phyloP scores from a whole-genome alignment of 1,284 basidiomycete species.

The Limonomyces culmigenus region DNA sequence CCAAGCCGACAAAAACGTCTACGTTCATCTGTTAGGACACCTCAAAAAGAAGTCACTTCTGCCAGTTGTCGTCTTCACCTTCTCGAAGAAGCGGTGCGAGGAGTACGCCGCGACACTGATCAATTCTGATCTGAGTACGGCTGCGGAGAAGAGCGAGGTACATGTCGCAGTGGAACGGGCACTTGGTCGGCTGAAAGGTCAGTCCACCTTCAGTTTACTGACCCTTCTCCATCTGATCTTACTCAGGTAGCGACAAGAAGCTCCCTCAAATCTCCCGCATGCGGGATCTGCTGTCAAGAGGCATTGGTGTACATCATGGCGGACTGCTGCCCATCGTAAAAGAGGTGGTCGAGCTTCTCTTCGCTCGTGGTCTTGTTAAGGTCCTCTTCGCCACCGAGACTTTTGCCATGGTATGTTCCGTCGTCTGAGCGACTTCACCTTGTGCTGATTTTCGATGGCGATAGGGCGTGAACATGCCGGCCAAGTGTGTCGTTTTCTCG shows the following conservation, averaged over 20 bases:
- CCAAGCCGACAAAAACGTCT: conserved; percentile 76
- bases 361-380: conserved; percentile 92
- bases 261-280: conserved; percentile 93
- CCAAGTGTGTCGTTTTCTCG: conserved; percentile 93
- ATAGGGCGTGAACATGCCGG: conserved; percentile 98
- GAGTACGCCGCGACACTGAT: conserved; percentile 87
- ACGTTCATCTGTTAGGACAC: conserved; percentile 82
- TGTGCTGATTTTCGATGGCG: conserved; percentile 4
- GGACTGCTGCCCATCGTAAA: conserved; percentile 95
- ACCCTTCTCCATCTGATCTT: conserved; percentile 3
- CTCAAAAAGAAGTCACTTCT: conserved; percentile 77
- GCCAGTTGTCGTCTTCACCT: conserved; percentile 93
- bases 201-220: conserved; percentile 7
- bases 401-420: conserved; percentile 78
- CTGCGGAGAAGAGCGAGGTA: conserved; percentile 90
- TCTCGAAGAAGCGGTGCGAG: conserved; percentile 94
- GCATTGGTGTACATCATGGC: conserved; percentile 96
- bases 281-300: conserved; percentile 79
- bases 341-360: conserved; percentile 94
- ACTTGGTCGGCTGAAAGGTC: conserved; percentile 80
- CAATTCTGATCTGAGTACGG: conserved; percentile 77
- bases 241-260: conserved; percentile 72
- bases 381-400: conserved; percentile 98
- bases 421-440: not conserved
- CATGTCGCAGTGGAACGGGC: conserved; percentile 92